phyloP scores from a whole-genome alignment of 306 rosid genomes.

The Macrotyloma uniflorum region DNA sequence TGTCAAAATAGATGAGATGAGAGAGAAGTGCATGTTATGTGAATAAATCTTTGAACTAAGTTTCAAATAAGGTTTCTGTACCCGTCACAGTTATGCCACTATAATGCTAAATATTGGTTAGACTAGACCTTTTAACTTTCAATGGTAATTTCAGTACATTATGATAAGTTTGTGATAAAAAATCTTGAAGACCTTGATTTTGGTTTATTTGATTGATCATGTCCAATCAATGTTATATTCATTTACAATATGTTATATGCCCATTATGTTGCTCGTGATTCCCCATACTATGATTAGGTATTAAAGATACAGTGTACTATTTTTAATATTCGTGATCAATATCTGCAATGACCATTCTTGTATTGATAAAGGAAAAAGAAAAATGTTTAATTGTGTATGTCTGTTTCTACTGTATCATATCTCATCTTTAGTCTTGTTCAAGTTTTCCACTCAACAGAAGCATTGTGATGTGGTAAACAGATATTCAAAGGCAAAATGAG shows the following conservation, averaged over 20 bases:
- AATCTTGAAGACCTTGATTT: not conserved
- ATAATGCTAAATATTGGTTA: not conserved
- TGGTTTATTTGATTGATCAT: not conserved
- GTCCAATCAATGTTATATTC: not conserved
- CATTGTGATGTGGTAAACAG: slow-evolving; percentile 52
- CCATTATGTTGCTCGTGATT: not conserved
- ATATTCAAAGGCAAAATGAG: slow-evolving; percentile 82
- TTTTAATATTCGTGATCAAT: slow-evolving; percentile 15
- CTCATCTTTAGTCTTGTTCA: slow-evolving; percentile 11
- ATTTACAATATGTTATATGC: slow-evolving; percentile 6
- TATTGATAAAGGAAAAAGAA: not conserved
- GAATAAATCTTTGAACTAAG: not conserved
- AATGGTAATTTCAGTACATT: not conserved
- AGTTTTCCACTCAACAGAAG: slow-evolving; percentile 18
- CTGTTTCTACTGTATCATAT: slow-evolving; percentile 24
- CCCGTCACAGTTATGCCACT: not conserved
- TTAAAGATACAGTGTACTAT: slow-evolving; percentile 9
- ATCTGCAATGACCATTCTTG: slow-evolving; percentile 17
- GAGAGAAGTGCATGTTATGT: not conserved
- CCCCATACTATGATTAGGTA: slow-evolving; percentile 2
- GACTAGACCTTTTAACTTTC: not conserved
- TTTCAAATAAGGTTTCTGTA: not conserved
- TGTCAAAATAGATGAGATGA: not conserved
- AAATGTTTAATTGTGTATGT: not conserved
- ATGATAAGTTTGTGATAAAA: not conserved